Evolutionary conservation across 2,329 filamentous ascomycete genomes (phyloP), one percentile per base, ranked within the genome.

Genomic region (Nigrospora oryzae): DNA sequence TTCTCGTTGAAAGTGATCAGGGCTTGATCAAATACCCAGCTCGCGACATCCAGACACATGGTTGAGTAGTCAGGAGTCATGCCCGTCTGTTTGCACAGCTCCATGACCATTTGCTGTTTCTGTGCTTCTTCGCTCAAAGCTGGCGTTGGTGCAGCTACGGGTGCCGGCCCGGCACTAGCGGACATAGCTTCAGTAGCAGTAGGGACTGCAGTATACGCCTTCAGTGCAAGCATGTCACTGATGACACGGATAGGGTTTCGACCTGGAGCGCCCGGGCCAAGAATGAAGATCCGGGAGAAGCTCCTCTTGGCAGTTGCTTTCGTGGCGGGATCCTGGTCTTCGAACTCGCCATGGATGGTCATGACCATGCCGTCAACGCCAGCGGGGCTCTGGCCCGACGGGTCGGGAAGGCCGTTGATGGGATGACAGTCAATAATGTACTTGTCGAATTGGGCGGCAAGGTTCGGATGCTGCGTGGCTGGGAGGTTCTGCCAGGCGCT

Each of bases 351-450:
- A 55, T 93, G 86, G n/a, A 91, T 74, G 8, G 77, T 83, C 52
- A 94, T 77, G 41, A 87, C 75, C 51, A 94, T 77, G 8, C 89
- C 88, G 51, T 86, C 85, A 16, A 91, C 86, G 5, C 86, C 87
- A 16, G 69, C 67, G 1, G 67, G 60, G 49, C 73, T 83, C 51
- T 83, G 73, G 2, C 81, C 80, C 12, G 74, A 75, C 3, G 81
- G 82, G 54, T 94, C 88, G 3, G 77, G 75, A 19, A 94, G 73
- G 32, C 83, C 81, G 2, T 83, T 77, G 32, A 90, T 70, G 14
- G 84, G 76, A 55, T 89, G 83, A 53, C 87, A 90, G 63, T 95
- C 89, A 58, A 95, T 81, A 43, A 89, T 78, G 73, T 89, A 95
- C 55, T 89, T 86, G 56, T 78, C 72, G 12, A 81, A 66, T 39